Percentiles rank a stretch among this genome's conserved stretches.
Conservation (phyloP, 441 rosid species). For the Corymbia calophylla region DNA sequence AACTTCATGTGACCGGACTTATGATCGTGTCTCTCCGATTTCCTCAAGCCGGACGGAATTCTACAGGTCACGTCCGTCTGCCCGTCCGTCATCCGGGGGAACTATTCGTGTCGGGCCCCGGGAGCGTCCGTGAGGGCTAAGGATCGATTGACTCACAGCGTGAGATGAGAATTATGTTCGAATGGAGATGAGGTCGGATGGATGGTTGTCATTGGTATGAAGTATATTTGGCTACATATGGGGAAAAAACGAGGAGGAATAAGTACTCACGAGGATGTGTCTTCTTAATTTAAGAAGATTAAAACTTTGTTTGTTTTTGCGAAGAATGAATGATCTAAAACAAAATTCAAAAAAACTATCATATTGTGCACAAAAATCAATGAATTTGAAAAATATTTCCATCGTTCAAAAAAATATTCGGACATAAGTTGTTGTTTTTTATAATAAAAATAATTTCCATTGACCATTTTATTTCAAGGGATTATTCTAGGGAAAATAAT, state of each 20-base stretch:
- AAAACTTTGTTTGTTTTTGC: too few species aligned
- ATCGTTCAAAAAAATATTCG: too few species aligned
- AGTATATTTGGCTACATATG: accelerated
- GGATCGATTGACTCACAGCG: not conserved
- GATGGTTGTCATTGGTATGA: not conserved
- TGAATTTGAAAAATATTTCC: too few species aligned
- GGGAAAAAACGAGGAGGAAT: not conserved
- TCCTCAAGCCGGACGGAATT: not conserved
- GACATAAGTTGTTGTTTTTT: too few species aligned
- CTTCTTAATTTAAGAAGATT: not conserved
- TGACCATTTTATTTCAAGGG: too few species aligned
- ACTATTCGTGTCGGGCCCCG: not conserved
- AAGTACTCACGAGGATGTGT: accelerated
- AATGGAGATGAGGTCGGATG: not conserved
- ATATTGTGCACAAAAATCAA: too few species aligned
- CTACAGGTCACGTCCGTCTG: accelerated
- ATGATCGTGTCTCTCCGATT: not conserved
- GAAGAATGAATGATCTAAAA: too few species aligned
- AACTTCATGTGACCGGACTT: not conserved
- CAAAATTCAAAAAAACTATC: too few species aligned
- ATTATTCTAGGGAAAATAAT: too few species aligned
- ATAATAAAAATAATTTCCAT: too few species aligned
- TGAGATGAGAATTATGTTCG: accelerated
- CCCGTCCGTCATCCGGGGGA: not conserved
- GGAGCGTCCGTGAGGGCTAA: not conserved